A percentile compares a stretch with the other conserved stretches of the same genome.
Evolutionary conservation across 805 yeast species (phyloP).

Genomic region (Suhomyces sp.): DNA sequence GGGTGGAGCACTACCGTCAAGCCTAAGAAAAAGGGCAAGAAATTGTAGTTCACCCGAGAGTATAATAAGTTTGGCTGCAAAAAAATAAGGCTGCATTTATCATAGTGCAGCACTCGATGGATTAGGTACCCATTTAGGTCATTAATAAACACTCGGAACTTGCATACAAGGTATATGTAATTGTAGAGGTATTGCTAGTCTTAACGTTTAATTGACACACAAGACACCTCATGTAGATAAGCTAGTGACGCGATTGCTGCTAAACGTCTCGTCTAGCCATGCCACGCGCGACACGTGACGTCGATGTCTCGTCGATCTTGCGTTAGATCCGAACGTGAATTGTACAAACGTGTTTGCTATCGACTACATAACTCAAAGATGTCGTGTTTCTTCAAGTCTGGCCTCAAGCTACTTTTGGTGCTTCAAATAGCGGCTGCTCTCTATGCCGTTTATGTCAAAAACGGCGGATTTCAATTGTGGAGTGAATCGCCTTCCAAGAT

Average conservation of each 20-base stretch:
- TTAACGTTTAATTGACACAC: neutral
- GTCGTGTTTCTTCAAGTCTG: neutral
- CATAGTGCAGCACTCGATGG: neutral
- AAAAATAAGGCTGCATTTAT: neutral
- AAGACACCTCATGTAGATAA: neutral
- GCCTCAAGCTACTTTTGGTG: neutral
- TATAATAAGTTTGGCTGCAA: neutral
- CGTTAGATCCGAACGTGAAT: neutral
- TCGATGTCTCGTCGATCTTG: neutral
- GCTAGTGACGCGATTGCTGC: neutral
- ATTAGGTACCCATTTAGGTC: neutral
- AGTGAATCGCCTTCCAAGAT: neutral
- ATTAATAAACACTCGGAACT: neutral
- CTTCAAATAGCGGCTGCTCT: neutral
- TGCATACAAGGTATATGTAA: neutral
- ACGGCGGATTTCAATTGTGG: neutral
- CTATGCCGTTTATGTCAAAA: neutral
- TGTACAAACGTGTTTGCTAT: neutral
- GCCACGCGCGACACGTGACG: neutral
- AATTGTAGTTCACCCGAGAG: constrained; percentile 11
- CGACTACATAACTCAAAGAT: neutral
- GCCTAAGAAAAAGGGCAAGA: constrained; percentile 39
- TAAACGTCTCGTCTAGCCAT: neutral
- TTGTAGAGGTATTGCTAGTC: neutral
- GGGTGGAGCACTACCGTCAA: constrained; percentile 46